phyloP scores from a whole-genome alignment of 805 yeast species.

The Vanderwaltozyma verrucispora region DNA sequence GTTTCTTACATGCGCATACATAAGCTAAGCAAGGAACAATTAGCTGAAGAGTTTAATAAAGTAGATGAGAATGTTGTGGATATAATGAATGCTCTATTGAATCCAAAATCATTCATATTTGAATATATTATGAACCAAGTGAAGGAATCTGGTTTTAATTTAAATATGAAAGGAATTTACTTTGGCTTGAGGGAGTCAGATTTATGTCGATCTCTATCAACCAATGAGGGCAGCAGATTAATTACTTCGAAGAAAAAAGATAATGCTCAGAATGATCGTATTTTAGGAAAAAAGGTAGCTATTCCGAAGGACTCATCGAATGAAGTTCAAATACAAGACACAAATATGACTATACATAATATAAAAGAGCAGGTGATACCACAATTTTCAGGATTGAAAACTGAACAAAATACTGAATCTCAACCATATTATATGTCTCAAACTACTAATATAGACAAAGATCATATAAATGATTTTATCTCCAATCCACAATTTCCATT shows the following conservation, averaged over 20 bases:
- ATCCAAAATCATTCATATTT: constrained; percentile 17
- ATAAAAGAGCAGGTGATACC: no score
- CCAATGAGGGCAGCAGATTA: no score
- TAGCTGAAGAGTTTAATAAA: constrained; percentile 51
- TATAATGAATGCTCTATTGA: constrained; percentile 6
- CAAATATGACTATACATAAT: no score
- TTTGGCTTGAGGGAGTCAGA: not conserved
- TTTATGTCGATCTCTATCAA: no score
- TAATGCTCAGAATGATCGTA: no score
- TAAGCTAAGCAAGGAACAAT: constrained; percentile 43
- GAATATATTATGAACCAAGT: constrained; percentile 17
- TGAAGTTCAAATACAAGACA: no score
- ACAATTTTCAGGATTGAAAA: no score
- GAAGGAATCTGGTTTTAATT: constrained; percentile 21
- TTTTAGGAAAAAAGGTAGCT: no score
- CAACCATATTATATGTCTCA: no score
- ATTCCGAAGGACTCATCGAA: no score
- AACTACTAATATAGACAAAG: not conserved
- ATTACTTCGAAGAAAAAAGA: no score
- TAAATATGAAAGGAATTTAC: constrained; percentile 15
- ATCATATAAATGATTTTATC: not conserved
- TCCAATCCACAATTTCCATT: not conserved
- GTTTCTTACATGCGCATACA: constrained; percentile 6
- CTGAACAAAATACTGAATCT: no score
- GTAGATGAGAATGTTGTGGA: constrained; percentile 44